Base-by-base conservation (phyloP, 2,329 filamentous ascomycete genomes). In the Ophiostoma populinum region DNA sequence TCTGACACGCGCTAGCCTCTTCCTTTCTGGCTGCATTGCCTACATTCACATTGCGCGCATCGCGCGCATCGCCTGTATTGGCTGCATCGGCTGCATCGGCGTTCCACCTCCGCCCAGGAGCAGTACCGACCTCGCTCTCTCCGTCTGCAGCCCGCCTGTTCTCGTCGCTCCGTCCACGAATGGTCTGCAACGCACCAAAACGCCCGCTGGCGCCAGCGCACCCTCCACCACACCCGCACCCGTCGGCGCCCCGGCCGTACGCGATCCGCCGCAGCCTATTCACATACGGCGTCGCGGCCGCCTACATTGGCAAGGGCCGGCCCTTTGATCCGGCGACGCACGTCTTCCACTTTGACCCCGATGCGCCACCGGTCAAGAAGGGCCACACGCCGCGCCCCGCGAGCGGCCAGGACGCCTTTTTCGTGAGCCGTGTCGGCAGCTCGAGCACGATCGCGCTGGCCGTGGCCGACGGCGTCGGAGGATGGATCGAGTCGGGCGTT, bases 401-500 rank as follows among this genome's bases (percentile, higher is more conserved):
- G 39, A 90, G 80, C 34, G 90, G 90, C 12, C 86, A 98, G 56
- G 90, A 98, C 65, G 82, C 90, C 39, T 95, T 94, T 61, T 98
- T 98, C 56, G 78, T 90, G 47, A 71, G 79, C 50, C 72, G 75
- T 17, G 62, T 94, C n/a, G 81, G 80, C 34, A 70, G 74, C 43
- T 68, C 67, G 2, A 66, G 73, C 24, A 65, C 74, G 26, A 69
- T 93, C 9, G 82, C 86, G 1, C 77, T 98, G 46, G 90, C 83
- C 13, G 71, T 98, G 17, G 85, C 86, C 35, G 90, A 98, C 52
- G 90, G 90, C 9, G 90, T 98, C 0, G 90, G 90, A 32, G 90
- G 90, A 24, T 98, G 90, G 86, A 73, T 79, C 43, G 81, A 93
- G 47, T 87, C 80, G 25, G 85, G 85, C 29, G 77, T 98, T 35